Base-by-base conservation (phyloP, 2,329 filamentous ascomycete species). In the Colletotrichum caudatum region DNA sequence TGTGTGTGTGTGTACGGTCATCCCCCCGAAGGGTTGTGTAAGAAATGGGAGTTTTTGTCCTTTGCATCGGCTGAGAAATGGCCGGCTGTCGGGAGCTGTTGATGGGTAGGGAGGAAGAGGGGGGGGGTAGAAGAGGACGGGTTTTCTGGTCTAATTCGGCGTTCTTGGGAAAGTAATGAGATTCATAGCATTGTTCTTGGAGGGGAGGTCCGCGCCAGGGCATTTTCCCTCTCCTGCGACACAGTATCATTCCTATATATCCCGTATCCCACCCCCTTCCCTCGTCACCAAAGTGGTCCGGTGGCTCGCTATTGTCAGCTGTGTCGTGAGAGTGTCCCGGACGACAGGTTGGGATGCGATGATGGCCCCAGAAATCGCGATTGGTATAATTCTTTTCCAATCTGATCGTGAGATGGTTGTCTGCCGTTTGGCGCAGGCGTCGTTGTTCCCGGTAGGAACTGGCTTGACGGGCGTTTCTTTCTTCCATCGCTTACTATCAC, bases 111-210 rank as follows among this genome's bases (percentile, higher is more conserved):
- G 26, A 20, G 35, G 54, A 11, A 12, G 35, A 12, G 6, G 14
- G 33, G 18, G 51, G 23, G 9, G n/a, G 50, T 3, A 23, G 26
- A 33, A 20, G 35, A 16, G n/a, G 26, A 18, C 51, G 3, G 14
- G 16, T 41, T 60, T 53, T 14, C 48, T 53, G 35, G 46, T 41
- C 60, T 39, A 46, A n/a, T 53, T 53, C n/a, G 60, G 60, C 60
- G 60, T 63, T 63, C 23, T 53, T 16, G n/a, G 60, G 60, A 33
- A 48, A 50, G 33, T 39, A 35, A 51, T 53, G 46, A 53, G 60
- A 41, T 53, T 63, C 60, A 63, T 53, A 53, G 60, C 60, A 63
- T 63, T 63, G 23, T 53, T 63, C 7, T 3, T 6, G 41, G 41
- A 4, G n/a, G 9, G 20, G 48, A 33, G 29, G 37, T n/a, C 48